phyloP scores from a whole-genome alignment of 169 alveolate genomes.

The Ophryocystis elektroscirrha region DNA sequence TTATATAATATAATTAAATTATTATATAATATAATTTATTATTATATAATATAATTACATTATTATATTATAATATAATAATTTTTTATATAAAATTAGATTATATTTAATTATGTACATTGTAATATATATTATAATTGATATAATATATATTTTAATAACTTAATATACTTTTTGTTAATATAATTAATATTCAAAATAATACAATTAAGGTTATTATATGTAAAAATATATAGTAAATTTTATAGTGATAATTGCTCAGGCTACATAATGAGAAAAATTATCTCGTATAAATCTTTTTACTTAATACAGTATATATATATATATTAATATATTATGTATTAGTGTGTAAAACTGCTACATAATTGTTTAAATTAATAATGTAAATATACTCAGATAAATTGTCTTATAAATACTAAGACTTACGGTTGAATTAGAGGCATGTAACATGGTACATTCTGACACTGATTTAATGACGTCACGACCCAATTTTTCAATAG shows the following conservation, averaged over 20 bases:
- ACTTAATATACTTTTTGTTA: slow-evolving; percentile 6
- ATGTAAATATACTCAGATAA: too few relatives aligned
- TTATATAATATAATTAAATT: too few relatives aligned
- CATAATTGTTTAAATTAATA: too few relatives aligned
- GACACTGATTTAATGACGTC: slow-evolving; percentile 4
- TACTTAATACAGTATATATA: slow-evolving; percentile 12
- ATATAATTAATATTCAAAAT: slow-evolving; percentile 8
- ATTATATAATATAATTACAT: too few relatives aligned
- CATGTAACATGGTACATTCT: slow-evolving; percentile 6
- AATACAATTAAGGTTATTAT: slow-evolving; percentile 4
- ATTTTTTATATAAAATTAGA: too few relatives aligned
- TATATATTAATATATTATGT: slow-evolving; percentile 14
- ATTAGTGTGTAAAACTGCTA: slow-evolving; percentile 9
- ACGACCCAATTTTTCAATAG: slow-evolving; percentile 17
- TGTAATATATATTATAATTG: too few relatives aligned
- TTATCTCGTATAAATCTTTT: slow-evolving; percentile 10
- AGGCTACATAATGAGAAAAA: slow-evolving; percentile 9
- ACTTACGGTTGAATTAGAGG: too few relatives aligned
- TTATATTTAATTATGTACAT: too few relatives aligned
- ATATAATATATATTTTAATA: slow-evolving; percentile 4
- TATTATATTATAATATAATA: too few relatives aligned
- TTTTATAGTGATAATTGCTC: too few relatives aligned
- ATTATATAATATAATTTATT: too few relatives aligned
- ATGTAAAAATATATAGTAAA: slow-evolving; percentile 8
- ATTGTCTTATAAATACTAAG: too few relatives aligned